These are phyloP conservation scores for Crataegus laevigata DNA, from an alignment of 306 rosid genomes.

Conservation along the genomic window DNA sequence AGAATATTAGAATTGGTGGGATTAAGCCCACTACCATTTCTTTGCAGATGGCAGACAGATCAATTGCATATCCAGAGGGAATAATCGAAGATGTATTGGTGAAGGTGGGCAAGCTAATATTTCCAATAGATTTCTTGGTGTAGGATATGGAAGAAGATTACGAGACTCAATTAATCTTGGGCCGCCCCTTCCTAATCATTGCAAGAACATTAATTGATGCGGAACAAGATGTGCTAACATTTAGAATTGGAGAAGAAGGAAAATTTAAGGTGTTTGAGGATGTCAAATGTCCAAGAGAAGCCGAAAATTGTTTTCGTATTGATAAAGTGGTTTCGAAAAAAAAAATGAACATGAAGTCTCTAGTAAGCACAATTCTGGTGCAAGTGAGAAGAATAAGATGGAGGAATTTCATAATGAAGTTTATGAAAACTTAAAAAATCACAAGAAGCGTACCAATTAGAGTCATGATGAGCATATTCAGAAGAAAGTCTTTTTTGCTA, in stretches of 20 bases:
- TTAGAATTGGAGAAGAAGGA: no score
- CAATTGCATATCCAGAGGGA: neutral
- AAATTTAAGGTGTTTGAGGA: no score
- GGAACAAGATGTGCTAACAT: neutral
- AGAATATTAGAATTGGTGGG: neutral
- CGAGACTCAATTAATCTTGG: neutral
- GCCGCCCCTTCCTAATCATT: neutral
- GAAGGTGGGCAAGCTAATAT: neutral
- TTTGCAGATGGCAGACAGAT: neutral
- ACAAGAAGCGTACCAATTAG: no score
- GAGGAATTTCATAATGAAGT: no score
- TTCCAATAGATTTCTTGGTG: neutral
- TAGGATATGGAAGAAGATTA: neutral
- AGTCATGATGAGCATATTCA: no score
- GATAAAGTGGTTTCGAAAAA: fast-evolving
- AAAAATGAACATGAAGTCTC: no score
- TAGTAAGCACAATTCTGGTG: no score
- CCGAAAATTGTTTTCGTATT: no score
- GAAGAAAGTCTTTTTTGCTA: no score
- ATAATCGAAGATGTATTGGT: neutral
- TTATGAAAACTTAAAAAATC: no score
- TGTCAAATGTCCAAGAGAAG: no score
- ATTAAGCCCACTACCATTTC: neutral
- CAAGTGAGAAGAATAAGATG: no score
- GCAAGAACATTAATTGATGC: neutral